Base-by-base conservation (phyloP, 495 filamentous ascomycete genomes). In the Daldinia bambusicola region DNA sequence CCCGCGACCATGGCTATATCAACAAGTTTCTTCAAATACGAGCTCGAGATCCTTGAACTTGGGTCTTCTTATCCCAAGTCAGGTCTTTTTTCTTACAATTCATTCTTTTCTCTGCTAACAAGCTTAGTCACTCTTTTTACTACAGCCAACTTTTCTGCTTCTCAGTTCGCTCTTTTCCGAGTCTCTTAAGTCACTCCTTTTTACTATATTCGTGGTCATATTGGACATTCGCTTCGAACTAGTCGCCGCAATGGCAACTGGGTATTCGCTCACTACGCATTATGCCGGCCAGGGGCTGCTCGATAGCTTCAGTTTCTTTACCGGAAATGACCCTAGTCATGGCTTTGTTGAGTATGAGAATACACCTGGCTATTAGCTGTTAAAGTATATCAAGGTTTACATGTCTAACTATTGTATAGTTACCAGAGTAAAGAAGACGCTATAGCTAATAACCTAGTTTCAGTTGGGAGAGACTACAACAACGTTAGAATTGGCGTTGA, bases 401-500 rank as follows among this genome's bases (percentile, higher is more conserved):
- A 26, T 26, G 9, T 53, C 67, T 74, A 66, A 74, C 20, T 4
- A 0, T 34, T 8, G 13, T 32, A 63, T 20, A 77, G 75, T 61
- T 77, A 77, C 20, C 74, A 77, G 41, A 74, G 75, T 59, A 76
- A 55, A 65, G 75, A 77, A 48, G 40, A 70, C n/a, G 75, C 75
- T n/a, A 6, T 74, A 12, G 70, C 70, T 13, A 63, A 53, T 9
- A 71, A 75, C 12, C 63, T 77, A 7, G 75, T 77, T 10, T 77
- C 70, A 1, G 80, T 89, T 48, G 80, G 81, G 48, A 77, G 81
- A 41, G 82, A 83, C 45, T 79, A 79, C 50, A 84, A 76, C 60
- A 74, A 77, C 16, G 83, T 85, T 26, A 80, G 81, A 22, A 79
- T 84, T 30, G 84, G 83, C n/a, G 83, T 84, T 58, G 75, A 80